These are phyloP conservation scores for Lathyrus tuberosus DNA, from an alignment of 306 rosid genomes.

Conservation along the genomic window DNA sequence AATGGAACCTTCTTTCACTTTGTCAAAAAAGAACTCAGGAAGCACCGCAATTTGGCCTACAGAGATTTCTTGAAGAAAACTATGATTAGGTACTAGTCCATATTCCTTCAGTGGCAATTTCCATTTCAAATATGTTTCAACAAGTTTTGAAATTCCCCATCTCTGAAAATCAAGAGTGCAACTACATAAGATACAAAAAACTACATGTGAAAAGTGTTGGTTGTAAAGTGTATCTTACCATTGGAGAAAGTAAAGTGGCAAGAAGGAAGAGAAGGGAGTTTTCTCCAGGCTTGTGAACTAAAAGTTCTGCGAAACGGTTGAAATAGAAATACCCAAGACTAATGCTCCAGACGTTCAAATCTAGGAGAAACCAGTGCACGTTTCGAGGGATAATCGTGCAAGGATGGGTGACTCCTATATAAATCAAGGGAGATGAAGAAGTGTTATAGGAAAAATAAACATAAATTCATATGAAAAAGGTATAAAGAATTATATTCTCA, in stretches of 20 bases:
- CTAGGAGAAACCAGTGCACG: slow-evolving; percentile 50
- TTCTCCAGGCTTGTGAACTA: slow-evolving; percentile 61
- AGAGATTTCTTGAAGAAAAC: slow-evolving; percentile 45
- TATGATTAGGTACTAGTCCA: slow-evolving; percentile 44
- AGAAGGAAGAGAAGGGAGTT: slow-evolving; percentile 38
- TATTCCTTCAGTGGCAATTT: slow-evolving; percentile 53
- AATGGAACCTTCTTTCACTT: slow-evolving; percentile 51
- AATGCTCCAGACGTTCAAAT: slow-evolving; percentile 43
- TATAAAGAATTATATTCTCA: not conserved
- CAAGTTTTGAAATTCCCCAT: slow-evolving; percentile 50
- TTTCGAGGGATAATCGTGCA: slow-evolving; percentile 53
- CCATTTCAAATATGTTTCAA: slow-evolving; percentile 49
- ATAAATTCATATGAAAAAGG: not conserved
- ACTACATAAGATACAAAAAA: not conserved
- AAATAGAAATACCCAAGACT: slow-evolving; percentile 39
- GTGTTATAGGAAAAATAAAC: not conserved
- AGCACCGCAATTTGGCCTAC: slow-evolving; percentile 39
- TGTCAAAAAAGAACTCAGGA: slow-evolving; percentile 49
- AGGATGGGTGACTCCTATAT: slow-evolving; percentile 42
- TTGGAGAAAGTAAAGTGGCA: slow-evolving; percentile 51
- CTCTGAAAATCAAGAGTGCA: slow-evolving; percentile 40
- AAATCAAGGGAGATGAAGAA: not conserved
- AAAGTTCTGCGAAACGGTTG: slow-evolving; percentile 36
- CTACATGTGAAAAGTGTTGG: too few relatives aligned
- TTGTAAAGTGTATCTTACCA: not conserved